phyloP scores from a whole-genome alignment of 2,329 filamentous ascomycete species.

The Boeremia lycopersici region DNA sequence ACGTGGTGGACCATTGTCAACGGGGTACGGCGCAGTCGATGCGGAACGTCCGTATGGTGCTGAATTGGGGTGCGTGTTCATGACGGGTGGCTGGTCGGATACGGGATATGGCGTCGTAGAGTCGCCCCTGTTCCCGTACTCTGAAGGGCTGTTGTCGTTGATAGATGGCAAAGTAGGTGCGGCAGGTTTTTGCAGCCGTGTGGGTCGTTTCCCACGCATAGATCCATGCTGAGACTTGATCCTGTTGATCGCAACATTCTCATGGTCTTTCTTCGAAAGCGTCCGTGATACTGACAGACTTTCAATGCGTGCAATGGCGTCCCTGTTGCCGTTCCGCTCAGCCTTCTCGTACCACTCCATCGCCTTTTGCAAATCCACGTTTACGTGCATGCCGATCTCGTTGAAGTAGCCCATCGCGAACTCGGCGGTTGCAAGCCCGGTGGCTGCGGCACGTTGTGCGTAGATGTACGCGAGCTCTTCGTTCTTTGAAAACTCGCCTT shows the following conservation, averaged over 20 bases:
- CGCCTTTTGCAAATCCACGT: conserved; percentile 82
- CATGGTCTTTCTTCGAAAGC: conserved; percentile 88
- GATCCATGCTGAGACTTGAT: conserved; percentile 70
- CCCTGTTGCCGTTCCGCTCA: conserved; percentile 87
- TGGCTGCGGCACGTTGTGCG: conserved; percentile 81
- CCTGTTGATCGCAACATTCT: conserved; percentile 83
- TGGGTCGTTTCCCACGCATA: conserved; percentile 55
- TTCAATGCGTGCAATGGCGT: conserved; percentile 81
- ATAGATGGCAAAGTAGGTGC: conserved; percentile 49
- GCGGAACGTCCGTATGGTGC: conserved; percentile 52
- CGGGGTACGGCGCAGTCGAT: conserved; percentile 71
- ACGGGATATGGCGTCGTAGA: conserved; percentile 52
- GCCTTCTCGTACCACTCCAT: conserved; percentile 89
- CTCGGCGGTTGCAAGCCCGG: conserved; percentile 85
- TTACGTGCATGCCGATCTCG: conserved; percentile 91
- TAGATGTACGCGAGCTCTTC: conserved; percentile 92
- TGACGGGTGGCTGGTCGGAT: conserved; percentile 50
- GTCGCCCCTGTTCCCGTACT: conserved; percentile 43
- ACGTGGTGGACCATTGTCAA: conserved; percentile 67
- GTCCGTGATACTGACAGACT: conserved; percentile 82
- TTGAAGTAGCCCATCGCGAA: conserved; percentile 98
- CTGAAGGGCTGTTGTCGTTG: conserved; percentile 45
- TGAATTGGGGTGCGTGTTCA: conserved; percentile 25
- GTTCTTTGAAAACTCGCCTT: conserved; percentile 91
- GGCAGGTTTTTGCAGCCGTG: conserved; percentile 49